These are phyloP conservation scores for Russula foetens DNA, from an alignment of 768 basidiomycete species.

Conservation along the genomic window DNA sequence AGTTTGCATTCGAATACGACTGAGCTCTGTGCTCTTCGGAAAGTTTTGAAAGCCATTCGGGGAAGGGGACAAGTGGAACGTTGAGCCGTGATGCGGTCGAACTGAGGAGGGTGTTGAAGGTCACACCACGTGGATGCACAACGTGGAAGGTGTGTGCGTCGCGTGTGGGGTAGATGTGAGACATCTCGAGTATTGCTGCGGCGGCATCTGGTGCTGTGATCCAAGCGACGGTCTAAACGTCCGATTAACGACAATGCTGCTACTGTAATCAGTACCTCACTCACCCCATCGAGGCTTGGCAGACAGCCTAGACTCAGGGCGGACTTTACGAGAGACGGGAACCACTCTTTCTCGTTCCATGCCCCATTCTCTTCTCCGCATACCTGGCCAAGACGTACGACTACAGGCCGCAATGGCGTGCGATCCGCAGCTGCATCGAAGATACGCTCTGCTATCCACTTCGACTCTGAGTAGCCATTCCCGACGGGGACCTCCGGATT, in stretches of 20 bases:
- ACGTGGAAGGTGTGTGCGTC: slow-evolving; percentile 17
- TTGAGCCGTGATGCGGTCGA: slow-evolving; percentile 16
- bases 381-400: slow-evolving; percentile 26
- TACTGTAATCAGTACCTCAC: not conserved
- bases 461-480: slow-evolving; percentile 24
- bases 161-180: slow-evolving; percentile 12
- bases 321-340: slow-evolving; percentile 21
- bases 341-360: slow-evolving; percentile 26
- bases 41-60: slow-evolving; percentile 22
- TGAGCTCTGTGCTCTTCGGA: slow-evolving; percentile 5
- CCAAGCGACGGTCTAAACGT: slow-evolving; percentile 22
- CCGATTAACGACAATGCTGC: not conserved
- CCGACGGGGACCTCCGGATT: slow-evolving; percentile 16
- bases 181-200: slow-evolving; percentile 23
- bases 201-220: slow-evolving; percentile 24
- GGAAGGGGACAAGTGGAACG: slow-evolving; percentile 23
- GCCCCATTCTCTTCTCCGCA: slow-evolving; percentile 24
- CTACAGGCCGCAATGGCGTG: slow-evolving; percentile 13
- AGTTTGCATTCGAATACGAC: not conserved
- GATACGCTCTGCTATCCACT: slow-evolving; percentile 22
- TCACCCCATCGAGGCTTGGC: slow-evolving; percentile 20
- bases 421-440: slow-evolving; percentile 20
- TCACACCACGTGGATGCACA: slow-evolving; percentile 21
- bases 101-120: slow-evolving; percentile 19
- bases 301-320: slow-evolving; percentile 19